Evolutionary conservation across 208 protist genomes (phyloP).

Genomic region (Borovskyia barvae): DNA sequence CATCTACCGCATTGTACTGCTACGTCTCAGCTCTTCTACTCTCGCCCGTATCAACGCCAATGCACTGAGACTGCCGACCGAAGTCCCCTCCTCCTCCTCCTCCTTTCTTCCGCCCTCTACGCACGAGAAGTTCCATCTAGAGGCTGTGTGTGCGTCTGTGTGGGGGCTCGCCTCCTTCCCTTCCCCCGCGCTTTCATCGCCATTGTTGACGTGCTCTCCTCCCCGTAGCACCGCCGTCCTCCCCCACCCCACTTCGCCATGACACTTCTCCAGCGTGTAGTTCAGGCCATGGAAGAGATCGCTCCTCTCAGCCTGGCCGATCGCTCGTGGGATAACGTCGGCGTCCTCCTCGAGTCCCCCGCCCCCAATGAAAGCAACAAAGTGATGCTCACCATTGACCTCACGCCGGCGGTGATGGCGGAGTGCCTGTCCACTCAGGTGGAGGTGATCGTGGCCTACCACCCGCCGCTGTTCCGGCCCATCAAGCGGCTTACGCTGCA

Average conservation of each 20-base stretch:
- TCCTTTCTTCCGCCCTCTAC: too few species aligned
- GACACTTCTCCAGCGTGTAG: constrained; percentile 56
- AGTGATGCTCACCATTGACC: constrained; percentile 90
- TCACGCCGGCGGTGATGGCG: constrained; percentile 86
- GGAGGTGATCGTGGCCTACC: constrained; percentile 90
- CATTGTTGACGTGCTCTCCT: neutral
- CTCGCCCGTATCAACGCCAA: too few species aligned
- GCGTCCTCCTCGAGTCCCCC: constrained; percentile 89
- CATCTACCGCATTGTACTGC: too few species aligned
- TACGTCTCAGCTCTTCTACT: too few species aligned
- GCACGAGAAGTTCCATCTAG: too few species aligned
- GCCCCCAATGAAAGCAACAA: constrained; percentile 36
- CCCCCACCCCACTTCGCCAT: constrained; percentile 9
- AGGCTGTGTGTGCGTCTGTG: too few species aligned
- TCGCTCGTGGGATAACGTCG: constrained; percentile 93
- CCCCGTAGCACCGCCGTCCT: neutral
- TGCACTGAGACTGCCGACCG: too few species aligned
- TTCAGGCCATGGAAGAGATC: constrained; percentile 69
- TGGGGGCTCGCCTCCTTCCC: too few species aligned
- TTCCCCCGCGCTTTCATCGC: neutral
- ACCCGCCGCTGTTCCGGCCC: constrained; percentile 86
- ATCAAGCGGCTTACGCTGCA: constrained; percentile 78
- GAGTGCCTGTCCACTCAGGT: constrained; percentile 70
- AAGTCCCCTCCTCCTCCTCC: too few species aligned
- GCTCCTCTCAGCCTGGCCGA: constrained; percentile 88